These are phyloP conservation scores for Trebouxia gelatinosa DNA, from an alignment of 163 green algal genomes.

Conservation along the genomic window DNA sequence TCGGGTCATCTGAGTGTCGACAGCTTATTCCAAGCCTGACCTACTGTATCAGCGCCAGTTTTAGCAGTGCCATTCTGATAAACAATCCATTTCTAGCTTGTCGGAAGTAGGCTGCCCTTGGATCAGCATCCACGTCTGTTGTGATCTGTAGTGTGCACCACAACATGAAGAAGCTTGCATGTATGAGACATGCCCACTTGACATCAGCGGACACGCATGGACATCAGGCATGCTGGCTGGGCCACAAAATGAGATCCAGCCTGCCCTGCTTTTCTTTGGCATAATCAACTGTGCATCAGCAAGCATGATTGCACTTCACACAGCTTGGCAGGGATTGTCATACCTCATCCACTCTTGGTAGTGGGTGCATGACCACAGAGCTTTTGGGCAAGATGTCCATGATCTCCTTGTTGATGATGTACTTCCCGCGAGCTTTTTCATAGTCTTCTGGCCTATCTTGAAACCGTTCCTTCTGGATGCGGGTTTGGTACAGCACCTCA, in stretches of 20 bases:
- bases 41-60: conserved; percentile 59
- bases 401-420: conserved; percentile 89
- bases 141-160: conserved; percentile 65
- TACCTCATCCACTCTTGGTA: conserved; percentile 97
- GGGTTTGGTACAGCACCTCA: conserved; percentile 93
- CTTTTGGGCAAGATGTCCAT: conserved; percentile 81
- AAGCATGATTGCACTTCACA: not conserved
- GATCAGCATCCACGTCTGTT: conserved; percentile 89
- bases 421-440: conserved; percentile 81
- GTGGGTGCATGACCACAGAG: conserved; percentile 94
- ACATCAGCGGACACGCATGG: no score
- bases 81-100: conserved; percentile 97
- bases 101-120: conserved; percentile 95
- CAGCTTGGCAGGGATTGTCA: no score
- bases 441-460: conserved; percentile 77
- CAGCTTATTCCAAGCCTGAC: no score
- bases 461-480: conserved; percentile 99
- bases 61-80: conserved; percentile 96
- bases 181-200: no score
- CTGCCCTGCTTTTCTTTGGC: not conserved
- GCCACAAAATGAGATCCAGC: not conserved
- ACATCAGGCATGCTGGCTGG: not conserved
- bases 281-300: not conserved
- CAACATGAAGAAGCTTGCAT: no score
- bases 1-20: no score